Evolutionary conservation across 2,329 filamentous ascomycete species (phyloP), one percentile per base, ranked within the genome.

Genomic region (Domatiomyces catenatus): DNA sequence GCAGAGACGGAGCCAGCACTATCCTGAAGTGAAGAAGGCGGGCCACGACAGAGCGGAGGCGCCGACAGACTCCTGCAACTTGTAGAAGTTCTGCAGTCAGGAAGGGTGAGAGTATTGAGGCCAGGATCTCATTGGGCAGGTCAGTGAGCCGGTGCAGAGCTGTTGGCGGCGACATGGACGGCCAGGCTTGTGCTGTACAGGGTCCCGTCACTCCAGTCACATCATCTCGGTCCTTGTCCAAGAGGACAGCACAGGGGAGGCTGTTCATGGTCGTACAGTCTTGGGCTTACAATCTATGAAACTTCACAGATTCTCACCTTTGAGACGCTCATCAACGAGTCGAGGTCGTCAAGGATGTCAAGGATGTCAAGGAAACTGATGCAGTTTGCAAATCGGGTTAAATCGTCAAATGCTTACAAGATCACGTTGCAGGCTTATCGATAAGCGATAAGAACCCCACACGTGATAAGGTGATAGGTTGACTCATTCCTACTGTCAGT

Each of bases 21-120:
- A 87, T 71, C 32, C 84, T 80, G 47, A 75, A 73, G 55, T 84
- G 77, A 6, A 87, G 66, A 44, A 86, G 74, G 22, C 77, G 76
- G 3, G 80, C 66, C 51, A 83, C 73, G 42, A 84, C 62, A 42
- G 71, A 75, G 63, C 83, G 74, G 59, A 87, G 77, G 42, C 77
- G 80, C 26, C 73, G 78, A 49, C 75, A 84, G 50, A 82, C 71
- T 45, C 72, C 61, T 43, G 78, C 73, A 50, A 84, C 61, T 12
- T 71, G 71, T 24, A 86, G 70, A 47, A 82, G 70, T n/a, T 69
- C 62, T 49, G 65, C 65, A 5, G 75, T 75, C 4, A 69, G 60
- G 48, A 81, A 70, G 7, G 62, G 60, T 2, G 69, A 67, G 18
- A 81, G 64, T 46, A 75, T 68, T 28, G 71, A 66, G 48, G 74